Conservation (phyloP, 352 stramenopile genomes). For the Globisporangium lucens region DNA sequence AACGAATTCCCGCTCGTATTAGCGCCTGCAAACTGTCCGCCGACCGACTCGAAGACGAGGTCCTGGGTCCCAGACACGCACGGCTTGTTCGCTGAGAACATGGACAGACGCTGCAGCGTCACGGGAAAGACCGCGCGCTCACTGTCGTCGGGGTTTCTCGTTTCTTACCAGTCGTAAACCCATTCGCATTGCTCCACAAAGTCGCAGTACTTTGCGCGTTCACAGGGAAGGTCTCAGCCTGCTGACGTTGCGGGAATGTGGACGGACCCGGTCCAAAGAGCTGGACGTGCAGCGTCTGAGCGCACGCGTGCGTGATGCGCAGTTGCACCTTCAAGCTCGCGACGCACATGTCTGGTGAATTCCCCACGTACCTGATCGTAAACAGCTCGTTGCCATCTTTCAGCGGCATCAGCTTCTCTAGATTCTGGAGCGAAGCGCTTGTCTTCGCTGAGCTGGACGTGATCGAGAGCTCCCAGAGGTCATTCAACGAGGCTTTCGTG, state of each 20-base stretch:
- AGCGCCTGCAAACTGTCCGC: background rate
- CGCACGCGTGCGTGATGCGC: conserved; percentile 53
- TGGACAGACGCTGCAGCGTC: conserved; percentile 39
- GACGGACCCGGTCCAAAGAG: conserved; percentile 59
- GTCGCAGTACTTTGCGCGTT: conserved; percentile 34
- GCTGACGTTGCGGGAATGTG: conserved; percentile 48
- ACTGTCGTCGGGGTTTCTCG: conserved; percentile 31
- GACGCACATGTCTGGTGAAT: conserved; percentile 40
- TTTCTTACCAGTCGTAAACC: conserved; percentile 25
- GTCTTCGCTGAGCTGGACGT: conserved; percentile 39
- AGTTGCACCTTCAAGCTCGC: conserved; percentile 40
- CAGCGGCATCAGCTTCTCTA: conserved; percentile 35
- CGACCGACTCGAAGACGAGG: conserved; percentile 29
- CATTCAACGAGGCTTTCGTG: conserved; percentile 32
- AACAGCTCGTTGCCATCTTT: conserved; percentile 49
- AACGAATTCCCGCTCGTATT: conserved; percentile 3
- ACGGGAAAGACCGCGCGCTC: conserved; percentile 46
- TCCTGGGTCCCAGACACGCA: conserved; percentile 31
- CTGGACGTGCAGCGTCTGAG: conserved; percentile 48
- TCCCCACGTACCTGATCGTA: conserved; percentile 37
- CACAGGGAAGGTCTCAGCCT: conserved; percentile 33
- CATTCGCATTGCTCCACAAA: conserved; percentile 42
- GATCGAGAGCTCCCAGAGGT: conserved; percentile 65
- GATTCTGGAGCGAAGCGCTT: conserved; percentile 31
- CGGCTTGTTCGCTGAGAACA: conserved; percentile 26